Evolutionary conservation across 1,284 basidiomycete species (phyloP).

Genomic region (Ustilago bromivora): DNA sequence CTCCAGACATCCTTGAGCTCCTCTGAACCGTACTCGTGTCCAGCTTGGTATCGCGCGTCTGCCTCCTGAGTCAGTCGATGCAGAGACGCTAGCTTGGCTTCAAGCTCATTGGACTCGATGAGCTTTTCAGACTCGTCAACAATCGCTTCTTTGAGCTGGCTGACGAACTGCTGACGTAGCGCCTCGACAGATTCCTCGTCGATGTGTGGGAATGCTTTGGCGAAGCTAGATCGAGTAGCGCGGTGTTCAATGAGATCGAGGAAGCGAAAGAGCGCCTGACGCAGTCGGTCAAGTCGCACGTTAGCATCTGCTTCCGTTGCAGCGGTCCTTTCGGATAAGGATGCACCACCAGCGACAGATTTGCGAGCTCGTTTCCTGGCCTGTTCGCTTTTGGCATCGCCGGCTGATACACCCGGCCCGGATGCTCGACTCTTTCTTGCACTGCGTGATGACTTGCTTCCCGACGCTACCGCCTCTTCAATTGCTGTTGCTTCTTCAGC

Average conservation of each 20-base stretch:
- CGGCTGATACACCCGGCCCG: neutral
- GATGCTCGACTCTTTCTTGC: conserved; percentile 23
- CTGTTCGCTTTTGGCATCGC: conserved; percentile 6
- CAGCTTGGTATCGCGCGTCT: conserved; percentile 49
- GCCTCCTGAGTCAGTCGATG: conserved; percentile 57
- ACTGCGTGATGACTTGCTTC: conserved; percentile 16
- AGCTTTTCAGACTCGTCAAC: conserved; percentile 54
- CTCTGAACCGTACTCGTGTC: conserved; percentile 20
- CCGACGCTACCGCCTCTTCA: conserved; percentile 3
- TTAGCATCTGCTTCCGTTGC: conserved; percentile 15
- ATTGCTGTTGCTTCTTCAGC: neutral
- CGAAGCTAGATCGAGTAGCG: conserved; percentile 50
- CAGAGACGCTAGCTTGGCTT: conserved; percentile 48
- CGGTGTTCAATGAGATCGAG: conserved; percentile 58
- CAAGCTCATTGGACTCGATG: conserved; percentile 53
- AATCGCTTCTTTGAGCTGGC: conserved; percentile 57
- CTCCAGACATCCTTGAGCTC: conserved; percentile 62
- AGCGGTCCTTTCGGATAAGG: neutral
- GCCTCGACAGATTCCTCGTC: conserved; percentile 49
- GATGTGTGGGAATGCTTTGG: conserved; percentile 49
- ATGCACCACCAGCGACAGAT: conserved; percentile 2
- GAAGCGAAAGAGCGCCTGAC: conserved; percentile 57
- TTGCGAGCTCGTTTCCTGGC: conserved; percentile 28
- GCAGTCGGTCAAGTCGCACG: conserved; percentile 54
- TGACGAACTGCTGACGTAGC: conserved; percentile 52